phyloP scores from a whole-genome alignment of 2,329 filamentous ascomycete species.

The Monilinia laxa region DNA sequence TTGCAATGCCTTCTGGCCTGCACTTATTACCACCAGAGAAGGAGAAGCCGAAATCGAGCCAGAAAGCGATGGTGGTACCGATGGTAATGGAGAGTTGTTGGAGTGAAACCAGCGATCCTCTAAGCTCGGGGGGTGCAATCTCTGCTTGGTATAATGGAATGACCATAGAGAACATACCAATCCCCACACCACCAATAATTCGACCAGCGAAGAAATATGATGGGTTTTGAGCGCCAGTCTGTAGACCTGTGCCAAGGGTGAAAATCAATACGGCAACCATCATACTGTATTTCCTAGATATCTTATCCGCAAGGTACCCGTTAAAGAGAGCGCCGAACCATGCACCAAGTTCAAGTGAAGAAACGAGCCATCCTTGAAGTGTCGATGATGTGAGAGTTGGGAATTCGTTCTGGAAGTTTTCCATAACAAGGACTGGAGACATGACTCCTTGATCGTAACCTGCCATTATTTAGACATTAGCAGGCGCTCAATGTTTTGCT shows the following conservation, averaged over 20 bases:
- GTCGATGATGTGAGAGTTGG: constrained; percentile 39
- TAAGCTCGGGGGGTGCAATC: constrained; percentile 55
- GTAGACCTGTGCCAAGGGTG: constrained; percentile 50
- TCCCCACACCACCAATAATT: constrained; percentile 51
- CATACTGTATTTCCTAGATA: constrained; percentile 53
- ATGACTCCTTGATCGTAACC: constrained; percentile 43
- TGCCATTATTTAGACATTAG: constrained; percentile 1
- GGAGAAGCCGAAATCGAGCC: constrained; percentile 59
- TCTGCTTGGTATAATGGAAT: constrained; percentile 62
- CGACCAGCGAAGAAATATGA: constrained; percentile 55
- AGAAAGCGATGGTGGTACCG: constrained; percentile 49
- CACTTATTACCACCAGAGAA: constrained; percentile 47
- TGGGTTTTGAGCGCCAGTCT: constrained; percentile 45
- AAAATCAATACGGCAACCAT: constrained; percentile 52
- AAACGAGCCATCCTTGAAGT: constrained; percentile 41
- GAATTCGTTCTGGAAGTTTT: constrained; percentile 43
- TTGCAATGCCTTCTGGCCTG: constrained; percentile 29
- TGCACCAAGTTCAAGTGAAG: constrained; percentile 42
- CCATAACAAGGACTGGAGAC: constrained; percentile 42
- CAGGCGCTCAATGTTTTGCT: neutral
- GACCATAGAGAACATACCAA: constrained; percentile 50
- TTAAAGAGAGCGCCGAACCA: constrained; percentile 36
- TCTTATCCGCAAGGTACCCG: constrained; percentile 47
- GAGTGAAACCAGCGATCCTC: constrained; percentile 60
- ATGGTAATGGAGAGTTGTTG: constrained; percentile 59